Conservation (phyloP, 805 yeast species). For the Candida insectalens region DNA sequence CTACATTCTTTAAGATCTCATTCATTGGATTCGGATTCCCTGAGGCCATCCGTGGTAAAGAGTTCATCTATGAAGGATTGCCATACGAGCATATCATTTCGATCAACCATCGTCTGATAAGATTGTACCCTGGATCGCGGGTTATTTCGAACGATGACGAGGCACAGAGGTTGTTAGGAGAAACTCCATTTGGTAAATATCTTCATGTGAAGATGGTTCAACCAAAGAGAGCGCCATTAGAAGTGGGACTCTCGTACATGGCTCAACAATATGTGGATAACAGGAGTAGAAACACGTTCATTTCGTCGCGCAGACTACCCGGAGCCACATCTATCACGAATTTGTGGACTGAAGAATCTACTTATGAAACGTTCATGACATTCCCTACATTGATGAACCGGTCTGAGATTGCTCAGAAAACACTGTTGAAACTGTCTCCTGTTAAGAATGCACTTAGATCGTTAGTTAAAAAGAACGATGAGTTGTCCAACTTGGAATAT, state of each 20-base stretch:
- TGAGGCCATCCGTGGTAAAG: constrained; percentile 58
- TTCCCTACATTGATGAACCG: constrained; percentile 88
- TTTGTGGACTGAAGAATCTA: constrained; percentile 83
- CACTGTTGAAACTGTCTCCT: constrained; percentile 60
- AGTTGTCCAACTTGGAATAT: constrained; percentile 59
- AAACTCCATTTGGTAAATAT: constrained; percentile 60
- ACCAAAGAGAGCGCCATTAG: constrained; percentile 29
- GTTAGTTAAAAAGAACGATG: constrained; percentile 58
- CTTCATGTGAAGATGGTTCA: constrained; percentile 64
- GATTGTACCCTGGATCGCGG: constrained; percentile 74
- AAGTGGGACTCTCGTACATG: constrained; percentile 42
- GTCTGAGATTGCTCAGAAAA: constrained; percentile 50
- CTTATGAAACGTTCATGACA: constrained; percentile 61
- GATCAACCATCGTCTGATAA: constrained; percentile 65
- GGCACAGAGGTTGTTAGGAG: constrained; percentile 38
- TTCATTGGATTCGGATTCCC: constrained; percentile 86
- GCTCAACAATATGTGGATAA: constrained; percentile 69
- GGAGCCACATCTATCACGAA: constrained; percentile 65
- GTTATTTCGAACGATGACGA: constrained; percentile 48
- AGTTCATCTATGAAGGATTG: constrained; percentile 75
- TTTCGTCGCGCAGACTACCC: constrained; percentile 60
- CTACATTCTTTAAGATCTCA: constrained; percentile 70
- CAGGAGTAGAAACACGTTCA: constrained; percentile 60
- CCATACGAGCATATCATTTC: constrained; percentile 84
- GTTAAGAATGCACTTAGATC: constrained; percentile 71